Percentiles rank a stretch among this genome's conserved stretches.
These are phyloP conservation scores for Phytophthora colocasiae DNA, from an alignment of 352 stramenopile species.

Conservation along the genomic window DNA sequence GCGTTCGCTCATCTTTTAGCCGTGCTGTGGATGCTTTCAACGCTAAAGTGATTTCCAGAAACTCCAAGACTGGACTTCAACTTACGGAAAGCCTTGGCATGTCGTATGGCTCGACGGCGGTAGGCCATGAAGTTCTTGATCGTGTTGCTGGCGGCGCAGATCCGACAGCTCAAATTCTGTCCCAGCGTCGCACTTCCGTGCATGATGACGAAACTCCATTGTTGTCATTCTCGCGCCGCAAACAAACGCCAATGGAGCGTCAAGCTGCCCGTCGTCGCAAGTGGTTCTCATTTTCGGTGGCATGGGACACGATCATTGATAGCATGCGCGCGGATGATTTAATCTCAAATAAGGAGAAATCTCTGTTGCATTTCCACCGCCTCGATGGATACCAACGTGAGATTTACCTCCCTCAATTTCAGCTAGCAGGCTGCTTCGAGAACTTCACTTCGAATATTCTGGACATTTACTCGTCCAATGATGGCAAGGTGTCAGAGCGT, in stretches of 20 bases:
- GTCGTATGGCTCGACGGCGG: constrained; percentile 57
- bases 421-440: constrained; percentile 97
- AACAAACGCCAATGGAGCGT: constrained; percentile 79
- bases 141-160: constrained; percentile 51
- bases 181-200: constrained; percentile 40
- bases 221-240: constrained; percentile 86
- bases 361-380: constrained; percentile 96
- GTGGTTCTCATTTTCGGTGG: constrained; percentile 98
- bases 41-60: constrained; percentile 78
- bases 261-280: constrained; percentile 96
- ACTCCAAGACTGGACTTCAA: constrained; percentile 79
- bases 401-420: constrained; percentile 98
- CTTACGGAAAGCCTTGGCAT: constrained; percentile 44
- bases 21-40: constrained; percentile 89
- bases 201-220: constrained; percentile 79
- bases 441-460: constrained; percentile 82
- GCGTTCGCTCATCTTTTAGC: constrained; percentile 88
- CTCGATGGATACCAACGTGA: constrained; percentile 96
- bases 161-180: constrained; percentile 34
- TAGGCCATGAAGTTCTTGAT: constrained; percentile 69
- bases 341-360: constrained; percentile 90
- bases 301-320: constrained; percentile 98
- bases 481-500: constrained; percentile 69
- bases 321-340: constrained; percentile 94
- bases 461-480: constrained; percentile 72